phyloP scores from a whole-genome alignment of 257 asterid species.

The Solanum piurae region DNA sequence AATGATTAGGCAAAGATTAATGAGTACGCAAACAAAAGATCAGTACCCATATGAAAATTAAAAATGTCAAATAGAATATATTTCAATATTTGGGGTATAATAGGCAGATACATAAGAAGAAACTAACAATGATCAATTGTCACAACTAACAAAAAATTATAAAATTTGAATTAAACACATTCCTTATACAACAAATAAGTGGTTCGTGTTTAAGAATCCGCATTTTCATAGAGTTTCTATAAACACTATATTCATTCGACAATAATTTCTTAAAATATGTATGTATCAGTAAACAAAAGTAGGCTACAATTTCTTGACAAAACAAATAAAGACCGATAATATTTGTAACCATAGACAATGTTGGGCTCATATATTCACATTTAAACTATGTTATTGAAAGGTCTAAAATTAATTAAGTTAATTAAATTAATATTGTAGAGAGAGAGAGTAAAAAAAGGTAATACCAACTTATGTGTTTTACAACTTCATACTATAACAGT shows the following conservation, averaged over 20 bases:
- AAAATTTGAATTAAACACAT: neutral
- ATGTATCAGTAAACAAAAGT: neutral
- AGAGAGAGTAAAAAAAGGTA: neutral
- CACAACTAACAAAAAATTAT: neutral
- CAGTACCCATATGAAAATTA: neutral
- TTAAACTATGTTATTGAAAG: too few relatives aligned
- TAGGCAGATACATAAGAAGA: neutral
- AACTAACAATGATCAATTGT: neutral
- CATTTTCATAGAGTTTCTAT: neutral
- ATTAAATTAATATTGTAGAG: neutral
- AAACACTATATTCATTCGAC: too few relatives aligned
- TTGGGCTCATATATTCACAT: neutral
- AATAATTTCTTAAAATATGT: too few relatives aligned
- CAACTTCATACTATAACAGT: neutral
- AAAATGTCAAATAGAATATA: neutral
- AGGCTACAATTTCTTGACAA: neutral
- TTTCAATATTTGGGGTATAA: too few relatives aligned
- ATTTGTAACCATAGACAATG: neutral
- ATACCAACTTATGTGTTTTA: neutral
- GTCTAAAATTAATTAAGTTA: too few relatives aligned
- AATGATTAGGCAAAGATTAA: neutral
- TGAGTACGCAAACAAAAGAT: too few relatives aligned
- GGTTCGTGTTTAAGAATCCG: neutral
- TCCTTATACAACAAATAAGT: neutral
- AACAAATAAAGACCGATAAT: too few relatives aligned